A percentile compares a stretch with the other conserved stretches of the same genome.
These are phyloP conservation scores for Suhomyces panamericanus DNA, from an alignment of 1,139 yeast species.

Conservation along the genomic window DNA sequence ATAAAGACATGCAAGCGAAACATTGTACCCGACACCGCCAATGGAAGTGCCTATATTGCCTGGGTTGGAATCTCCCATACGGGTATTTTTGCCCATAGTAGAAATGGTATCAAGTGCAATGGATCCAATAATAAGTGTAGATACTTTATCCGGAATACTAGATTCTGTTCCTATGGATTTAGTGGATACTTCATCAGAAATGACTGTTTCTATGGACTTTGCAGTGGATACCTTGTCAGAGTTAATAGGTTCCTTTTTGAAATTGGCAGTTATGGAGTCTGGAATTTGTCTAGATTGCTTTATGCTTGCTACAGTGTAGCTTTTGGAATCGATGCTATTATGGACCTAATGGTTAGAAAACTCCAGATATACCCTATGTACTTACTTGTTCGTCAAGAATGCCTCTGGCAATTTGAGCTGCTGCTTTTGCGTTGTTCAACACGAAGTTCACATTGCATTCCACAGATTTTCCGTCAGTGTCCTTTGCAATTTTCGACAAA, in stretches of 20 bases:
- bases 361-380: slow-evolving; percentile 3
- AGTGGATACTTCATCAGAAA: neutral
- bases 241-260: neutral
- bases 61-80: slow-evolving; percentile 70
- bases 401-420: slow-evolving; percentile 63
- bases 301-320: neutral
- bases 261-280: neutral
- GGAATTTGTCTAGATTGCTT: neutral
- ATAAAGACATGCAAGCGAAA: slow-evolving; percentile 54
- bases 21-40: slow-evolving; percentile 87
- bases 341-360: slow-evolving; percentile 1
- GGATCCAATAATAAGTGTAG: slow-evolving; percentile 64
- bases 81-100: slow-evolving; percentile 29
- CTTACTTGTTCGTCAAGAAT: slow-evolving; percentile 41
- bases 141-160: neutral
- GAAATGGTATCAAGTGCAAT: slow-evolving; percentile 75
- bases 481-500: slow-evolving; percentile 60
- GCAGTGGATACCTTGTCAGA: slow-evolving; percentile 18
- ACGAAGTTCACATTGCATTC: slow-evolving; percentile 75
- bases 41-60: slow-evolving; percentile 56
- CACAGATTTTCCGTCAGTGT: slow-evolving; percentile 70
- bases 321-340: slow-evolving; percentile 8
- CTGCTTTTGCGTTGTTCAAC: slow-evolving; percentile 69
- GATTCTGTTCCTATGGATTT: neutral
- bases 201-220: neutral